Conservation (phyloP, 345 rosid genomes). For the Brassica incana region DNA sequence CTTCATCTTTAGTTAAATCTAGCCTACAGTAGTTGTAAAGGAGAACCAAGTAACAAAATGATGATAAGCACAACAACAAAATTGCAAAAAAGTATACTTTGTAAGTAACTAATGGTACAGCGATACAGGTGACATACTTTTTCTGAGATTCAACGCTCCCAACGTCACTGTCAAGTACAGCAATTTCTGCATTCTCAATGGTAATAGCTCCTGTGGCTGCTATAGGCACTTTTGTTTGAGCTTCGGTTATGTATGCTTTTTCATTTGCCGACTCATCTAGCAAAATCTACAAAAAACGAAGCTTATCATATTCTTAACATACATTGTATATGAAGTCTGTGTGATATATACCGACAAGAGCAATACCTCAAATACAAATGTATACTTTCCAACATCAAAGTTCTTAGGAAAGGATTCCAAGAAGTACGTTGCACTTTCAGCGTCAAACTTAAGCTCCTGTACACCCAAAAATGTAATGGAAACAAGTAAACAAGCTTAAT, state of each 20-base stretch:
- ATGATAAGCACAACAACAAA: constrained; percentile 13
- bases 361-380: constrained; percentile 82
- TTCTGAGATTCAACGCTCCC: constrained; percentile 74
- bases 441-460: constrained; percentile 81
- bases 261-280: constrained; percentile 64
- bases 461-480: constrained; percentile 25
- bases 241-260: constrained; percentile 60
- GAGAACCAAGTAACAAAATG: constrained; percentile 6
- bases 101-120: neutral
- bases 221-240: constrained; percentile 59
- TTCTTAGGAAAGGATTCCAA: constrained; percentile 58
- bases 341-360: constrained; percentile 7
- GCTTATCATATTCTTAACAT: neutral
- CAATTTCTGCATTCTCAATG: constrained; percentile 71
- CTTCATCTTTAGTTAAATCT: constrained; percentile 63
- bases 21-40: constrained; percentile 48
- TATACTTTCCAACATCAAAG: constrained; percentile 80
- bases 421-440: constrained; percentile 45
- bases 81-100: neutral
- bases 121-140: constrained; percentile 48
- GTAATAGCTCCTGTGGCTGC: constrained; percentile 60
- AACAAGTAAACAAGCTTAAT: constrained; percentile 9
- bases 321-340: constrained; percentile 15
- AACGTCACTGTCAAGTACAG: constrained; percentile 81
- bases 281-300: constrained; percentile 46